Percentiles rank a stretch among this genome's conserved stretches.
phyloP scores from a whole-genome alignment of 257 asterid species.

The Solanum lycopersicoides region DNA sequence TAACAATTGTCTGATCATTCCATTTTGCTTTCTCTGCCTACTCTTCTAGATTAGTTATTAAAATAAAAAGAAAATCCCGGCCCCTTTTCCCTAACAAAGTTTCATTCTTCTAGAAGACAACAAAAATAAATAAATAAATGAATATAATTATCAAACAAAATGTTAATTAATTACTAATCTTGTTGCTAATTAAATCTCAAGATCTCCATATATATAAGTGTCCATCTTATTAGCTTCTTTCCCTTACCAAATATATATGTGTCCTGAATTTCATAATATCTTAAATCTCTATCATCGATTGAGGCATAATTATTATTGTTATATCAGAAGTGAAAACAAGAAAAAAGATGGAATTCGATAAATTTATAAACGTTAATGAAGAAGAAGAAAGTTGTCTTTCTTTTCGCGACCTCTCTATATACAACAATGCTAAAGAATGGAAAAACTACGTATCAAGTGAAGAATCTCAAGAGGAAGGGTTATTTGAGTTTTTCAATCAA shows the following conservation, averaged over 20 bases:
- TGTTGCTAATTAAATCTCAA: not conserved
- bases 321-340: not conserved
- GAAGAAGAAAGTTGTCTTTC: not conserved
- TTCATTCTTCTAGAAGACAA: not conserved
- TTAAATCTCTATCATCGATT: rapidly evolving
- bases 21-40: not conserved
- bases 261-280: rapidly evolving
- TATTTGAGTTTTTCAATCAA: not conserved
- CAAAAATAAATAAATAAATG: not conserved
- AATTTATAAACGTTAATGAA: not conserved
- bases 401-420: not conserved
- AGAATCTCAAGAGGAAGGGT: not conserved
- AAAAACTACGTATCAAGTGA: not conserved
- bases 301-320: not conserved
- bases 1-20: not conserved
- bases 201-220: not conserved
- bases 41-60: not conserved
- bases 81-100: not conserved
- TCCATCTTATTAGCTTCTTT: not conserved
- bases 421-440: not conserved
- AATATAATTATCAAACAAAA: not conserved
- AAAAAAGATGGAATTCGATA: not conserved
- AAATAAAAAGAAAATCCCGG: not conserved
- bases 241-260: not conserved
- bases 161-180: not conserved